phyloP scores from a whole-genome alignment of 768 basidiomycete species.

The Zangia roseola region DNA sequence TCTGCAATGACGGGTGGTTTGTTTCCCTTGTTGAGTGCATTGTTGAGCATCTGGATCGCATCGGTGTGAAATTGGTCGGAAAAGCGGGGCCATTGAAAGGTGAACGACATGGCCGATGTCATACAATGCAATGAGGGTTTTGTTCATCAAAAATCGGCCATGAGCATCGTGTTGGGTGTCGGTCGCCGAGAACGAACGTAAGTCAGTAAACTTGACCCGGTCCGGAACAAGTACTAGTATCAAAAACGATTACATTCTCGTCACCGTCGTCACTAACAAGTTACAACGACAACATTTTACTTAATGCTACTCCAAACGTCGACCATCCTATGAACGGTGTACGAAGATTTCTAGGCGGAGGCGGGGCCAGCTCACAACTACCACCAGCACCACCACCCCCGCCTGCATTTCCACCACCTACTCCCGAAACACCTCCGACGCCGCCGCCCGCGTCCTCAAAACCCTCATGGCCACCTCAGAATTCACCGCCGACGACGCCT shows the following conservation, averaged over 20 bases:
- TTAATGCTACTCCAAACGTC: conserved; percentile 22
- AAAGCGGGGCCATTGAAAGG: conserved; percentile 96
- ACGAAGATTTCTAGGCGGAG: conserved; percentile 57
- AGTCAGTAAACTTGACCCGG: conserved; percentile 4
- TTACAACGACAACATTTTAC: conserved; percentile 18
- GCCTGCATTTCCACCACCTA: conserved; percentile 9
- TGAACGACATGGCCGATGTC: conserved; percentile 65
- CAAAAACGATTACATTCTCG: not conserved
- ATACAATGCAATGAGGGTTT: not conserved
- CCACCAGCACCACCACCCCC: conserved; percentile 20
- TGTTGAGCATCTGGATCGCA: conserved; percentile 95
- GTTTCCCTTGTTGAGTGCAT: conserved; percentile 94
- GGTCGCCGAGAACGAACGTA: conserved; percentile 15
- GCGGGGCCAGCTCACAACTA: conserved; percentile 36
- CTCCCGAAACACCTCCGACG: conserved; percentile 23
- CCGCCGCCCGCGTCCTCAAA: conserved; percentile 31
- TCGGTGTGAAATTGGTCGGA: conserved; percentile 95
- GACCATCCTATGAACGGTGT: conserved; percentile 62
- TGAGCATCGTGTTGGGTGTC: conserved; percentile 23
- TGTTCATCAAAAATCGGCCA: conserved; percentile 2
- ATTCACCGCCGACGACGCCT: conserved; percentile 35
- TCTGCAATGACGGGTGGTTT: conserved; percentile 98
- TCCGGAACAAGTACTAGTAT: not conserved
- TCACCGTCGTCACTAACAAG: not conserved
- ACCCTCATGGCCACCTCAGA: conserved; percentile 47